Evolutionary conservation across 345 rosid genomes (phyloP).

Genomic region (Melaleuca alternifolia): DNA sequence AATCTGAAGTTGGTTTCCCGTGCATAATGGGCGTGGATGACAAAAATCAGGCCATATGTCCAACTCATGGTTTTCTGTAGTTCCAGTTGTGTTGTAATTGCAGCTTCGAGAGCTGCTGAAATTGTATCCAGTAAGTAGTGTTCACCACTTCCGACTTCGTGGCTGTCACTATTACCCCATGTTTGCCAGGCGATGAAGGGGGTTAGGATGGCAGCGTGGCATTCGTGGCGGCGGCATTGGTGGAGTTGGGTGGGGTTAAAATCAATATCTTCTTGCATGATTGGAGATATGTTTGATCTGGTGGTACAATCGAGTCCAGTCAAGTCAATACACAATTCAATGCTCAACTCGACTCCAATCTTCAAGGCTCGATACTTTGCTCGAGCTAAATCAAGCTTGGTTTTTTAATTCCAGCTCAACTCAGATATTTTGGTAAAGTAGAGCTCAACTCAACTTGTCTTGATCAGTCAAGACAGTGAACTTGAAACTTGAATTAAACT

Average conservation of each 20-base stretch:
- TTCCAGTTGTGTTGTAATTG: not conserved
- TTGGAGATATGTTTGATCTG: not conserved
- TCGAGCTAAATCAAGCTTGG: not conserved
- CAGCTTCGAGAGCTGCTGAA: not conserved
- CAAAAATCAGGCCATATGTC: not conserved
- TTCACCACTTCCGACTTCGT: not conserved
- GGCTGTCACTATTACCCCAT: not conserved
- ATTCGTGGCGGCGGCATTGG: too few species aligned
- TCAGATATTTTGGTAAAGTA: not conserved
- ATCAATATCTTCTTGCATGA: not conserved
- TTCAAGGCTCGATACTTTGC: not conserved
- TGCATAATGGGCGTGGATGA: accelerated
- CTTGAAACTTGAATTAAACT: not conserved
- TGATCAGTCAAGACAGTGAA: not conserved
- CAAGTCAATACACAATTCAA: not conserved
- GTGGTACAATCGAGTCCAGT: not conserved
- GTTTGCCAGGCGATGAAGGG: not conserved
- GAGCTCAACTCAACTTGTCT: not conserved
- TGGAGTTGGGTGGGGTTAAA: not conserved
- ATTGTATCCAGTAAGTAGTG: not conserved
- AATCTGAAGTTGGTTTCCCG: not conserved
- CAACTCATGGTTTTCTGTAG: not conserved
- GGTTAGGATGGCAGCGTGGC: too few species aligned
- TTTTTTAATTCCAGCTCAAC: not conserved
- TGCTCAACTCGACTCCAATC: not conserved